Conservation (phyloP, 176 grass and related monocot species). For the Ensete ventricosum region DNA sequence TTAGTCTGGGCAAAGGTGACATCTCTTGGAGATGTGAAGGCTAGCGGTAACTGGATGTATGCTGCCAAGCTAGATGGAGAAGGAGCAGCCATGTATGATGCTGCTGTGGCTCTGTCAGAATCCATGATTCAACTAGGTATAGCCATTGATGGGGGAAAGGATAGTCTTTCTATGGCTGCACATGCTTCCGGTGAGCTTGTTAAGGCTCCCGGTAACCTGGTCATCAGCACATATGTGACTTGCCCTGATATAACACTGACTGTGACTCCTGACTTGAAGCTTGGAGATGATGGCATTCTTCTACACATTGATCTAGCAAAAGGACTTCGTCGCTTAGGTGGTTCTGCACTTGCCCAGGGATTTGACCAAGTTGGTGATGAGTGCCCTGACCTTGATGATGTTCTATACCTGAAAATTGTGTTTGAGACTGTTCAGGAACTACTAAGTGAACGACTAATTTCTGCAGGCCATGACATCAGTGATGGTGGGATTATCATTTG, state of each 20-base stretch:
- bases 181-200: constrained; percentile 66
- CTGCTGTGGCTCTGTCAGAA: constrained; percentile 60
- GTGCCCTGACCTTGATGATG: constrained; percentile 80
- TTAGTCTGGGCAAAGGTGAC: constrained; percentile 85
- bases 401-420: constrained; percentile 54
- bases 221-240: constrained; percentile 80
- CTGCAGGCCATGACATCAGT: constrained; percentile 79
- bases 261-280: constrained; percentile 80
- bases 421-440: constrained; percentile 67
- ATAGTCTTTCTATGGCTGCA: constrained; percentile 95
- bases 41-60: constrained; percentile 96
- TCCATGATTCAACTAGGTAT: constrained; percentile 92
- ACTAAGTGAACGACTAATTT: constrained; percentile 57
- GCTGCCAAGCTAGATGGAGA: constrained; percentile 87
- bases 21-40: constrained; percentile 71
- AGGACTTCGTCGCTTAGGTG: constrained; percentile 52
- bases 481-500: constrained; percentile 77
- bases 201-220: constrained; percentile 86
- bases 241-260: constrained; percentile 93
- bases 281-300: constrained; percentile 58
- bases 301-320: constrained; percentile 81
- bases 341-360: constrained; percentile 76
- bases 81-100: constrained; percentile 86
- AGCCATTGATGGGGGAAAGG: constrained; percentile 84
- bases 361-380: constrained; percentile 86